Evolutionary conservation across 202 grass and related monocot genomes (phyloP), one percentile per base, ranked within the genome.

Genomic region (Carex arenaria): DNA sequence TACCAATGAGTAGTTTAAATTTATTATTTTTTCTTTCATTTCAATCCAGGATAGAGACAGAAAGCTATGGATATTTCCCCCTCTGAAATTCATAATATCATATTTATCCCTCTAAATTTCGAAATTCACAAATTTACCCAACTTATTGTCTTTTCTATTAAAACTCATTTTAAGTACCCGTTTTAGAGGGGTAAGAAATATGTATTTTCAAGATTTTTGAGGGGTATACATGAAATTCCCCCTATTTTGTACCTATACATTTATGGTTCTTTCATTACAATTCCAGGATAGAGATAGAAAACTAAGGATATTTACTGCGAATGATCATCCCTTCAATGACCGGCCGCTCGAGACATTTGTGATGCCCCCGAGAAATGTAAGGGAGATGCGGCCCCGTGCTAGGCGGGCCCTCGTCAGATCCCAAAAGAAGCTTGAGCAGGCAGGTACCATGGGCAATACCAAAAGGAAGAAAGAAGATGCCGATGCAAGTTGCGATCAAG

Each of bases 201-300:
- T 34, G 32, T 34, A 3, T 34, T 34, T 34, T 34, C 2, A 3
- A 34, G 32, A 34, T 34, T 34, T 34, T 34, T 34, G 32, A 34
- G 32, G 32, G 32, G 32, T 34, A 34, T 34, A 34, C 32, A 34
- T 34, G 32, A 34, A 34, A 34, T 34, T 3, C 32, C 32, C 32
- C 32, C 32, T 34, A 34, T 34, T 34, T 34, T 34, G 4, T 34
- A 34, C 32, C 32, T 34, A 34, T 34, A 34, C 32, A 34, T 34
- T 34, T 34, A 34, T 34, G 32, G 32, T 34, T 51, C n/a, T 4
- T 69, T 68, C 30, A 68, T 68, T 67, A 49, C 34, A 36, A 32
- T 85, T 3, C 91, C 32, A 99, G 93, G 93, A 95, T n/a, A 91
- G 96, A 85, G 96, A 95, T 61, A 88, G 91, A 34, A 99, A 95